Percentiles rank a stretch among this genome's conserved stretches.
Conservation (phyloP, 108 stramenopile species). For the Tribonema minus region DNA sequence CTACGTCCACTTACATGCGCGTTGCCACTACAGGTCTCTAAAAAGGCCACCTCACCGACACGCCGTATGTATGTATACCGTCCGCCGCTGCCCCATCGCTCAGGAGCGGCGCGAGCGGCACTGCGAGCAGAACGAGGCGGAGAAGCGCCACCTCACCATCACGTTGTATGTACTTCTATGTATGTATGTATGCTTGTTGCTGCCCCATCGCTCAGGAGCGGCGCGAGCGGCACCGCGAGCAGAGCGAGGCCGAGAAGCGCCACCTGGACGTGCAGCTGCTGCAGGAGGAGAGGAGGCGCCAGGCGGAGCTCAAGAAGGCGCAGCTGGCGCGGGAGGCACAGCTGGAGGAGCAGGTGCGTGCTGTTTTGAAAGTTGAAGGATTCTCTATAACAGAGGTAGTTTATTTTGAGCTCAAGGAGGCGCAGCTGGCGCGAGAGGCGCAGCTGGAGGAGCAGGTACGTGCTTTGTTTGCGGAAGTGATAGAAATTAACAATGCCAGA, state of each 20-base stretch:
- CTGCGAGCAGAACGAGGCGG: conserved; percentile 7
- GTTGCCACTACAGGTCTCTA: no score
- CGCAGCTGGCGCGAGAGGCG: conserved; percentile 52
- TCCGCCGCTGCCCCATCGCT: background rate
- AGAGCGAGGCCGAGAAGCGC: conserved; percentile 22
- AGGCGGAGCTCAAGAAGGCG: conserved; percentile 56
- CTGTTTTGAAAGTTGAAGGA: no score
- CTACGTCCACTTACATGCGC: no score
- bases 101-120: conserved; percentile 55
- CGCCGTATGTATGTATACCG: background rate
- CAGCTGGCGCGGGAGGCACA: conserved; percentile 50
- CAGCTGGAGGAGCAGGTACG: conserved; percentile 4
- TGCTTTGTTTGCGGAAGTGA: no score
- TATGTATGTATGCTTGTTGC: no score
- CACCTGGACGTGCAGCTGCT: conserved; percentile 51
- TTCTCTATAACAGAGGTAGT: no score
- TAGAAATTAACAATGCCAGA: no score
- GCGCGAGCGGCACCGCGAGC: conserved; percentile 37
- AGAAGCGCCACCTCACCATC: conserved; percentile 36
- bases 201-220: no score
- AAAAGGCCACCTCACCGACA: background rate
- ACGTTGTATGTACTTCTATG: no score
- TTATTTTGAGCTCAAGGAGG: conserved; percentile 45
- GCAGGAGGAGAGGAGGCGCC: conserved; percentile 64
- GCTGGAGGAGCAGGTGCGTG: conserved; percentile 13